Evolutionary conservation across 2,329 filamentous ascomycete genomes (phyloP), one percentile per base, ranked within the genome.

Genomic region (Neophaeococcomyces mojaviensis): DNA sequence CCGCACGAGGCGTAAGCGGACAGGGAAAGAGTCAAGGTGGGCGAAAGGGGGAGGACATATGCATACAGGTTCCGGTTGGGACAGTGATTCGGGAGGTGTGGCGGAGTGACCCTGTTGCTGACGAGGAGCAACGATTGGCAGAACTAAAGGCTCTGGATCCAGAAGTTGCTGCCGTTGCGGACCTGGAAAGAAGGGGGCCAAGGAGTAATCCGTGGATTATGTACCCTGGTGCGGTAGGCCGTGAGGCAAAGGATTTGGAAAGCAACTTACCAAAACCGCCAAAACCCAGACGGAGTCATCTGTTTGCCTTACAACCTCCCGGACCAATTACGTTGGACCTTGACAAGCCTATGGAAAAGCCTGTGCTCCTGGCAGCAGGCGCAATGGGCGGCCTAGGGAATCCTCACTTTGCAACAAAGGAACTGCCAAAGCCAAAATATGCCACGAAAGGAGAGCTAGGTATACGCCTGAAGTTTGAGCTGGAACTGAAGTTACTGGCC

Each of bases 401-500:
- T 60, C 87, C 92, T 4, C 88, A 96, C 64, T 98, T 97, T 60
- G 79, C 86, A 26, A 85, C 86, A 3, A 82, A 82, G 45, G 76
- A 81, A n/a, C 76, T 79, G 40, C 77, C 80, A 3, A 77, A 84
- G 34, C 92, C 92, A 1, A 83, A 90, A 58, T 94, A 89, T 63
- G 92, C 90, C 4, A 95, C 88, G 1, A 85, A 81, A 55, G 92
- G 92, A 34, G 87, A 94, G 55, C 73, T 77, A 10, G 86, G 87
- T 31, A 79, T 92, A 58, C 82, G 78, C 32, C 72, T 98, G 59
- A 81, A 82, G 39, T 69, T 98, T 30, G 82, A 94, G 61, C 76
- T 98, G 12, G 92, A 98, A 64, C 76, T 98, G 51, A 97, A 96
- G 71, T 77, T 98, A 8, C 80, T 98, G 33, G 92, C 92, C 4